Evolutionary conservation across 1,284 basidiomycete genomes (phyloP).

Genomic region (Golubevia sp.): DNA sequence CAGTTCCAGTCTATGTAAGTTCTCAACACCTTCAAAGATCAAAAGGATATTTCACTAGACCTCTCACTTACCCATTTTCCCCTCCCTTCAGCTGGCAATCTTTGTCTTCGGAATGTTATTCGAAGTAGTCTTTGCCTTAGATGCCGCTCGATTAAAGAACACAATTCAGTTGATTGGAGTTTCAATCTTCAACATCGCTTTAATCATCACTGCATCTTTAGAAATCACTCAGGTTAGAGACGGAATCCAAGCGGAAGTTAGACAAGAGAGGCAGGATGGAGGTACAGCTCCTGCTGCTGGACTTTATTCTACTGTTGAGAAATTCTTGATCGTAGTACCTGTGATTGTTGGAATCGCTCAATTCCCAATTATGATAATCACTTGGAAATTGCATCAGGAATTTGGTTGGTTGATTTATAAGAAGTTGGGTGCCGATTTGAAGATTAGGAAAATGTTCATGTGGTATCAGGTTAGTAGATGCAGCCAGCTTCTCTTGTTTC

Average conservation of each 20-base stretch:
- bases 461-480: constrained; percentile 24
- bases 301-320: constrained; percentile 27
- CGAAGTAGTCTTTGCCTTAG: constrained; percentile 35
- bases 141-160: constrained; percentile 44
- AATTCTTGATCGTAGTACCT: constrained; percentile 36
- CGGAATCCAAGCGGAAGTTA: constrained; percentile 20
- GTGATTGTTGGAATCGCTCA: constrained; percentile 32
- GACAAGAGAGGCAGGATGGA: constrained; percentile 20
- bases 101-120: constrained; percentile 45
- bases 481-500: too few relatives aligned
- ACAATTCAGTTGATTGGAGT: constrained; percentile 48
- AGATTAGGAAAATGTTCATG: constrained; percentile 32
- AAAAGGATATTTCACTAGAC: too few relatives aligned
- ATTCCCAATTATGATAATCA: constrained; percentile 23
- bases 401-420: constrained; percentile 51
- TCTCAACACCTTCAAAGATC: too few relatives aligned
- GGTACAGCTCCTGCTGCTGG: constrained; percentile 21
- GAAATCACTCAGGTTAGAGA: constrained; percentile 40
- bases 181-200: constrained; percentile 40
- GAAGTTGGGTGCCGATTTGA: constrained; percentile 14
- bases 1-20: constrained; percentile 32
- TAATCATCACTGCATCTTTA: constrained; percentile 37
- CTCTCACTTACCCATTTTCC: too few relatives aligned
- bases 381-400: constrained; percentile 37
- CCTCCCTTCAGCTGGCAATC: constrained; percentile 16